Evolutionary conservation across 371 early-diverging fungal genomes (phyloP), one percentile per base, ranked within the genome.

Genomic region (Zancudomyces culisetae): DNA sequence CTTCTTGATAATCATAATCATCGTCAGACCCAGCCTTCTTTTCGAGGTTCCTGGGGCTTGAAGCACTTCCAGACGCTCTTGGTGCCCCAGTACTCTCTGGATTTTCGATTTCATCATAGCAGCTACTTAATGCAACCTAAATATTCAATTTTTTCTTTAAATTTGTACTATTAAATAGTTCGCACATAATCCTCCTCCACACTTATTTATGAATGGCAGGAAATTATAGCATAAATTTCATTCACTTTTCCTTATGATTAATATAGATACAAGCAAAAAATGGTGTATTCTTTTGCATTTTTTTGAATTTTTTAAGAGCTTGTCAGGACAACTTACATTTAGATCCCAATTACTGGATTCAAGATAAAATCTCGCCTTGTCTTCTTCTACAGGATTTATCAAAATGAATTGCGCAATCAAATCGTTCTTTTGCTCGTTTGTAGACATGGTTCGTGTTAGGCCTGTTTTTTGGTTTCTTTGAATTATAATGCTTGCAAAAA

Each of bases 281-380:
- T 24, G 27, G 12, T 27, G 12, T 8, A 49, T 4, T 39, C 20
- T 1, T 23, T 46, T 20, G 56, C 21, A 24, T 27, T 8, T 19
- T 13, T 43, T 6, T 42, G 45, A 26, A 23, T 27, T 24, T 4
- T 27, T 2, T 24, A 3, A 4, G 12, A 21, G 27, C 45, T n/a
- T 20, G 24, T 45, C n/a, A 10, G n/a, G n/a, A 45, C 20, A 10
- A 10, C n/a, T 23, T 67, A 80, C 85, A 57, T 81, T 67, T 39
- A 86, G 54, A 62, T 85, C 73, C 82, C 87, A 81, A 53, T 78
- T 73, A 61, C 70, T 74, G 49, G 77, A 74, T 59, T 83, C 82
- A 3, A 85, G 69, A 54, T 73, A 85, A 64, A 84, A 85, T 30
- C 68, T 61, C 6, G 85, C 85, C 59, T 80, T 75, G 19, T 69